Evolutionary conservation across 768 basidiomycete genomes (phyloP), one percentile per base, ranked within the genome.

Genomic region (Pisolithus tinctorius): DNA sequence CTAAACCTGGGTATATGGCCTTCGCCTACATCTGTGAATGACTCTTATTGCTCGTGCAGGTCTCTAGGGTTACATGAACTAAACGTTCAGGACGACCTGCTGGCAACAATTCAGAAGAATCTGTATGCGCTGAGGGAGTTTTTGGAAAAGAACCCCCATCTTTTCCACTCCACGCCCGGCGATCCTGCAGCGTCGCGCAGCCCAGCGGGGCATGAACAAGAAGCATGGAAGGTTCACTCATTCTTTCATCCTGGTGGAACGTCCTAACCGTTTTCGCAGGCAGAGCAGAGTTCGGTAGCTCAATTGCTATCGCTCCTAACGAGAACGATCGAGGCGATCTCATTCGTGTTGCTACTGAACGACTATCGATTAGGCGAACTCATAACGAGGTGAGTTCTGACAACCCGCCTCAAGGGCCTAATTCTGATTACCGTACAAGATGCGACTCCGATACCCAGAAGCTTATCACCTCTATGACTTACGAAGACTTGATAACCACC

Each of bases 281-380:
- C 82, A 2, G 92, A 95, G 64, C 86, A 90, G 63, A 76, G 67
- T 45, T 93, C 92, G 14, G 84, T 90, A n/a, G 72, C 76, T n/a
- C 83, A 89, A 63, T 70, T 95, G 6, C 76, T 83, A 44, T 70
- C 77, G 17, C 78, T 99, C 42, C 71, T 98, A 43, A 80, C 79
- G 9, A 82, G 94, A 61, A 84, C 91, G 4, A 89, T 97, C 45
- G 96, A 99, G 68, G 96, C 91, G 0, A 81, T 98, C 50, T 91
- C 93, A 0, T 99, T 98, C 67, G 75, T 98, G 47, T 76, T 98
- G 26, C 82, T 98, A 17, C 74, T 98, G 47, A 92, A 82, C 59
- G 96, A 99, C 62, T 95, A 97, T 71, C 81, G 83, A 51, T 74
- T 98, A 23, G 82, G 86, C 16, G 91, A 95, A 55, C 76, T 96